Percentiles rank a stretch among this genome's conserved stretches.
These are phyloP conservation scores for Colletotrichum higginsianum DNA, from an alignment of 2,329 filamentous ascomycete genomes.

Conservation along the genomic window DNA sequence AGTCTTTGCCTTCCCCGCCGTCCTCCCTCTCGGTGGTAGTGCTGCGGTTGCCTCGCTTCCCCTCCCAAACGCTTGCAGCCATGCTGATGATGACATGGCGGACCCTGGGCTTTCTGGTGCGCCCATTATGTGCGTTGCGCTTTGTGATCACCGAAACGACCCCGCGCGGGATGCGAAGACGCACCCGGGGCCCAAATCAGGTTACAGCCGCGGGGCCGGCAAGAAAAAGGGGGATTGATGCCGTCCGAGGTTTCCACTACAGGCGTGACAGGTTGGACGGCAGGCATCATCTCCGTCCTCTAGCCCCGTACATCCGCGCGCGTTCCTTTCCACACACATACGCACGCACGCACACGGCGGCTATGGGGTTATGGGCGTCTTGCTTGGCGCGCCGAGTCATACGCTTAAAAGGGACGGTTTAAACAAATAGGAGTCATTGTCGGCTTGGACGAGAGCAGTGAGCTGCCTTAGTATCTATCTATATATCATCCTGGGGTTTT, in stretches of 20 bases:
- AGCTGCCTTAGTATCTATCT: background rate
- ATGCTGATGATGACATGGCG: background rate
- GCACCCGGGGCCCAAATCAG: slow-evolving; percentile 32
- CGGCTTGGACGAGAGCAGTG: background rate
- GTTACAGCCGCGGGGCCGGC: slow-evolving; percentile 35
- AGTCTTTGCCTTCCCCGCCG: background rate
- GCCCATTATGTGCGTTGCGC: background rate
- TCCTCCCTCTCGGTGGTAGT: background rate
- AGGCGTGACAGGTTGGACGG: slow-evolving; percentile 34
- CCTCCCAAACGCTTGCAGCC: background rate
- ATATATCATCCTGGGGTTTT: background rate
- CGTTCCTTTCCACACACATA: background rate
- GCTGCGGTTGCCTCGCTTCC: slow-evolving; percentile 10
- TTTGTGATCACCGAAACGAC: background rate
- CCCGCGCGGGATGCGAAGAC: slow-evolving; percentile 33
- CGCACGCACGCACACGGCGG: too few relatives aligned
- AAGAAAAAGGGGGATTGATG: slow-evolving; percentile 17
- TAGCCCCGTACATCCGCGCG: background rate
- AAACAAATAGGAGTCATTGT: background rate
- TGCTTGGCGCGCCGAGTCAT: background rate
- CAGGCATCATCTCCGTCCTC: slow-evolving; percentile 15
- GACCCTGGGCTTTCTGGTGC: slow-evolving; percentile 1
- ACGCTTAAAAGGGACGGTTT: background rate
- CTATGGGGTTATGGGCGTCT: background rate
- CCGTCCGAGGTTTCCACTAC: slow-evolving; percentile 33